Evolutionary conservation across 1,139 yeast species (phyloP).

Genomic region (Candida frijolesensis): DNA sequence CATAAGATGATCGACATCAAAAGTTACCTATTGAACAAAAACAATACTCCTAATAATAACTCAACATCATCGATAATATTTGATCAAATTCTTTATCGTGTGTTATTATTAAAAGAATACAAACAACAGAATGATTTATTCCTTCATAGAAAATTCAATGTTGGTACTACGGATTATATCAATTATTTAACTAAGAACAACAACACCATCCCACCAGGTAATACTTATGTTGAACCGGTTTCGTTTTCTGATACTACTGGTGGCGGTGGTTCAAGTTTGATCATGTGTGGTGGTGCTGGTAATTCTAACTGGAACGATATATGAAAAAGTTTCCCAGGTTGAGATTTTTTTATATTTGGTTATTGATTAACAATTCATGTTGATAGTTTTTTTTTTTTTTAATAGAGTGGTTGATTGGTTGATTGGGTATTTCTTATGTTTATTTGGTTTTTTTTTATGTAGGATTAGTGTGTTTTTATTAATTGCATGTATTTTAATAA

Average conservation of each 20-base stretch:
- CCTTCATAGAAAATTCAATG: constrained; percentile 8
- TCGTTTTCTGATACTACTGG: constrained; percentile 18
- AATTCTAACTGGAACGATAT: constrained; percentile 33
- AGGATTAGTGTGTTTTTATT: neutral
- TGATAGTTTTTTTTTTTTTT: neutral
- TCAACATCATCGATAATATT: constrained; percentile 8
- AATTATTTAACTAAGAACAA: constrained; percentile 18
- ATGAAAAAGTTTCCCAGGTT: constrained; percentile 6
- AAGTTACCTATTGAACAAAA: constrained; percentile 14
- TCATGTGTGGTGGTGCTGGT: constrained; percentile 35
- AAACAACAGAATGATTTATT: constrained; percentile 1
- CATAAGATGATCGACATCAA: constrained; percentile 24
- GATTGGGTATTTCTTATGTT: neutral
- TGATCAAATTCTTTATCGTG: constrained; percentile 20
- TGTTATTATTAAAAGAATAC: constrained; percentile 13
- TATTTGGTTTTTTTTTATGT: too few relatives aligned
- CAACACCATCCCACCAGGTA: constrained; percentile 16
- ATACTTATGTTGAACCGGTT: constrained; percentile 10
- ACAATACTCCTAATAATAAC: constrained; percentile 4
- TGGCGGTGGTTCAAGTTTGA: constrained; percentile 24
- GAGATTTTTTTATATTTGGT: constrained; percentile 9
- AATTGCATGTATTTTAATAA: neutral
- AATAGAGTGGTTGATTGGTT: neutral
- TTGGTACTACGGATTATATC: constrained; percentile 18
- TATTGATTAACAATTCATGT: neutral